These are phyloP conservation scores for Wallacemonas rigidus DNA, from an alignment of 208 protist genomes.

Conservation along the genomic window DNA sequence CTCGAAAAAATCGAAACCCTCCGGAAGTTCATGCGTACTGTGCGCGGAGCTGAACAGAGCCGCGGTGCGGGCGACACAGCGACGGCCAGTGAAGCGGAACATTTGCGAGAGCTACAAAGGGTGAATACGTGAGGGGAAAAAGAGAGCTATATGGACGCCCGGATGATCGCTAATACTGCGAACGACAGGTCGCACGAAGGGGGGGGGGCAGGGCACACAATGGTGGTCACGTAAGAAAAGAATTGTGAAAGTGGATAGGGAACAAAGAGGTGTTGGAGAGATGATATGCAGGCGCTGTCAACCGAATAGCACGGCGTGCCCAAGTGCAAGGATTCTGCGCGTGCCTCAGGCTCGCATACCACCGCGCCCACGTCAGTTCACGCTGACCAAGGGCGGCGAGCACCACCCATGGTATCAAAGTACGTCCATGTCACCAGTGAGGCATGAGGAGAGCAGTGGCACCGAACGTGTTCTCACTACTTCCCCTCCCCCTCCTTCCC, in stretches of 20 bases:
- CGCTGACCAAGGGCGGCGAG: too few species aligned
- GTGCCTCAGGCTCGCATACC: not conserved
- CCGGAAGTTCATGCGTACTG: constrained; percentile 48
- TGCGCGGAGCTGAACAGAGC: constrained; percentile 38
- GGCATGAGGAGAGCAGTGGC: too few species aligned
- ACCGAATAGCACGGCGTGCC: not conserved
- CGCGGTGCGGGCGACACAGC: constrained; percentile 63
- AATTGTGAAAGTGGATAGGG: not conserved
- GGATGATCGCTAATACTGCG: constrained; percentile 8
- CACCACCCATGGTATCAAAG: too few species aligned
- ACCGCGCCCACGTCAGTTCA: too few species aligned
- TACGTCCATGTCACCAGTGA: too few species aligned
- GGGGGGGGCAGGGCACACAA: not conserved
- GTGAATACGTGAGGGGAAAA: constrained; percentile 1
- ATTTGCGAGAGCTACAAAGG: constrained; percentile 35
- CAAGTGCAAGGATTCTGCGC: not conserved
- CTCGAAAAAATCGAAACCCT: constrained; percentile 88
- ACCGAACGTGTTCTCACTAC: too few species aligned
- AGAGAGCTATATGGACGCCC: too few species aligned
- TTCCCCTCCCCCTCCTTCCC: too few species aligned
- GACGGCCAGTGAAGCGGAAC: constrained; percentile 74
- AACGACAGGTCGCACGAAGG: constrained; percentile 25
- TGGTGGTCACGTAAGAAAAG: not conserved
- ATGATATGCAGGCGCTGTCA: not conserved
- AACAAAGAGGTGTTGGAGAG: not conserved